Conservation (phyloP, 176 grass and related monocot species). For the Echinochloa phyllopogon region DNA sequence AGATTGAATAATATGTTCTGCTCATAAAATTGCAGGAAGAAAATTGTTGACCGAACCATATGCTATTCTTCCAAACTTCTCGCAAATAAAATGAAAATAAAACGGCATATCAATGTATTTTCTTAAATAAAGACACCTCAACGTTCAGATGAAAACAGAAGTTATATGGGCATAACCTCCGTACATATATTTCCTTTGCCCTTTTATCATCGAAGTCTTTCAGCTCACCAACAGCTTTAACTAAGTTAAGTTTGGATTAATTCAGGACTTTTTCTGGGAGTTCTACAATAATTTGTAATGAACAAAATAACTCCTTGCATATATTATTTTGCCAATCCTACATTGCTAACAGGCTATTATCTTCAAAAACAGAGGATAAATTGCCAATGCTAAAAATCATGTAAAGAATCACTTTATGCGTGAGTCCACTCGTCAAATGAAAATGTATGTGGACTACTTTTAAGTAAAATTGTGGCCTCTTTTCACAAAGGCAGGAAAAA, state of each 20-base stretch:
- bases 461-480: background rate
- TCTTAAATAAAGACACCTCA: background rate
- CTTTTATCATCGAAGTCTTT: background rate
- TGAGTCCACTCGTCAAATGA: background rate
- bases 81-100: background rate
- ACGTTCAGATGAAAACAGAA: background rate
- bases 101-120: background rate
- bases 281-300: background rate
- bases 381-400: no score
- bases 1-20: background rate
- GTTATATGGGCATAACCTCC: background rate
- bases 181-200: background rate
- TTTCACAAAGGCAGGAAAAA: background rate
- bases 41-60: constrained; percentile 17
- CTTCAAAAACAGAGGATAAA: background rate
- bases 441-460: constrained; percentile 5
- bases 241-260: background rate
- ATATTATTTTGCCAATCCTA: background rate
- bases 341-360: background rate
- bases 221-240: background rate
- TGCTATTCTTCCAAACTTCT: constrained; percentile 6
- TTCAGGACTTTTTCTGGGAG: background rate
- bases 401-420: no score
- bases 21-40: background rate
- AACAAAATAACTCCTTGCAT: background rate